Evolutionary conservation across 1,284 basidiomycete genomes (phyloP), one percentile per base, ranked within the genome.

Genomic region (Moesziomyces sp.): DNA sequence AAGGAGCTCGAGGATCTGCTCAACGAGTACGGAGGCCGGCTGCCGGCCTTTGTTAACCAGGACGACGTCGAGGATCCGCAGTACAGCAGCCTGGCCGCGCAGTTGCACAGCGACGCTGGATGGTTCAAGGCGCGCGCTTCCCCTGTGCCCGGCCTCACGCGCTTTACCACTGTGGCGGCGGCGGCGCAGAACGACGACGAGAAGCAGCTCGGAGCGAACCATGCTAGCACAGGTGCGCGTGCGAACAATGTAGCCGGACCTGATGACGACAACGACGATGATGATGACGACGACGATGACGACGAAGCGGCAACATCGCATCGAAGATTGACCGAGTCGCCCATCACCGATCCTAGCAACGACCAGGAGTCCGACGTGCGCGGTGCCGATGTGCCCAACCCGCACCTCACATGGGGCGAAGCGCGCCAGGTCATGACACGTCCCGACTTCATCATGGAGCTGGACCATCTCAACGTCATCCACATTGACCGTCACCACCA

Each of bases 341-440:
- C 45, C 44, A 52, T 71, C 50, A 76, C 74, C 5, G 78, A 79
- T 40, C 79, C 79, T 3, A 54, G 59, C 50, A 59, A 56, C 44
- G 78, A 80, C 47, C 56, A 65, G 44, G 72, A 77, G 52, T 58
- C 59, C 0, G 74, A 78, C 38, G 69, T 78, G 4, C 57, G 64
- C 3, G 76, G 73, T 43, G 67, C 59, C 16, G 77, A 80, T 47
- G 72, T 79, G 2, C 80, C 80, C 43, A 79, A 80, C 33, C 78
- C 78, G 16, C 61, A 70, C 48, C 64, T 81, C 40, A 79, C 80
- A 13, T 82, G 80, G 80, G 80, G 76, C 26, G 79, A 82, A 52
- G 75, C 72, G 18, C 60, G 80, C 11, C 80, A 82, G 56, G 67
- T 77, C 33, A 82, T 82, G 80, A 82, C 80, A 1, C 66, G 80